Evolutionary conservation across 2,329 filamentous ascomycete species (phyloP).

Genomic region (Penicillium sp.): DNA sequence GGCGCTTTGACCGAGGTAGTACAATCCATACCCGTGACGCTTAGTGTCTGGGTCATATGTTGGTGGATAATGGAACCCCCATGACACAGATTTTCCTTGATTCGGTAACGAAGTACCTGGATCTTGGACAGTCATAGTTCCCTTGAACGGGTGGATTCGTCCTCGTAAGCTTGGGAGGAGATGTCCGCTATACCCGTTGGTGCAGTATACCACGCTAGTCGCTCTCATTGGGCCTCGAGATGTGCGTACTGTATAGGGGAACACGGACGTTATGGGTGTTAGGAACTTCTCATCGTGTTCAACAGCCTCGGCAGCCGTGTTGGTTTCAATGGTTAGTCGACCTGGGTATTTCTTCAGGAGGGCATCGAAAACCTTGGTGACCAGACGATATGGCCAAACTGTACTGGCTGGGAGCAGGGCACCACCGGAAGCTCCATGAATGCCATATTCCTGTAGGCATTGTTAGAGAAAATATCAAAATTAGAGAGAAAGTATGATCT

Average conservation of each 20-base stretch:
- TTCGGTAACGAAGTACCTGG: slow-evolving; percentile 30
- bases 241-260: slow-evolving; percentile 43
- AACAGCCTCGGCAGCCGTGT: slow-evolving; percentile 38
- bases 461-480: background rate
- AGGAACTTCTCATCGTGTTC: slow-evolving; percentile 16
- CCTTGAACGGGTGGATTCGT: slow-evolving; percentile 47
- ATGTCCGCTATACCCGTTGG: slow-evolving; percentile 51
- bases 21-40: slow-evolving; percentile 30
- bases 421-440: slow-evolving; percentile 33
- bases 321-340: slow-evolving; percentile 40
- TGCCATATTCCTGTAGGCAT: slow-evolving; percentile 24
- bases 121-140: slow-evolving; percentile 53
- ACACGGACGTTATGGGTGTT: slow-evolving; percentile 13
- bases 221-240: slow-evolving; percentile 45
- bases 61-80: slow-evolving; percentile 40
- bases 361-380: slow-evolving; percentile 36
- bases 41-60: slow-evolving; percentile 28
- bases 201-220: slow-evolving; percentile 50
- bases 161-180: slow-evolving; percentile 50
- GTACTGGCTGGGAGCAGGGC: slow-evolving; percentile 40
- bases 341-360: slow-evolving; percentile 33
- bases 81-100: slow-evolving; percentile 33
- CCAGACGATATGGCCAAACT: slow-evolving; percentile 47
- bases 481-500: background rate
- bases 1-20: slow-evolving; percentile 36